Conservation (phyloP, 2,329 filamentous ascomycete genomes). For the Claviceps capensis region DNA sequence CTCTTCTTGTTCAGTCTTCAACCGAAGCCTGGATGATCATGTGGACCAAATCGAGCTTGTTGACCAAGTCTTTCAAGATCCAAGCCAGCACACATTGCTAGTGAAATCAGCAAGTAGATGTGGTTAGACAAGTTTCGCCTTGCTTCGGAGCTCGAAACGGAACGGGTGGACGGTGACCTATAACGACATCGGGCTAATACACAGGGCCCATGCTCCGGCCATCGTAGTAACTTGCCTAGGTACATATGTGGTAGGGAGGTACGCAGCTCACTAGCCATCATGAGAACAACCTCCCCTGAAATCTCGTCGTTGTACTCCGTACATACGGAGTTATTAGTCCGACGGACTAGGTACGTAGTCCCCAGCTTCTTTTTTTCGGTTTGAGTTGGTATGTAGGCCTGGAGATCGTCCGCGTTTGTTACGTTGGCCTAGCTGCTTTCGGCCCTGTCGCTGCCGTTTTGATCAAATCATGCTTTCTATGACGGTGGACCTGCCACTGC, state of each 20-base stretch:
- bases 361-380: not conserved
- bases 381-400: not conserved
- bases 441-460: not conserved
- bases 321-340: not conserved
- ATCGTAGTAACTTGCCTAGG: not conserved
- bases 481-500: not conserved
- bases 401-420: not conserved
- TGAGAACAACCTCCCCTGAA: not conserved
- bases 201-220: not conserved
- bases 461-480: not conserved
- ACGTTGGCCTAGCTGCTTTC: not conserved
- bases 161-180: not conserved
- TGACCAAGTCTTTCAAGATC: not conserved
- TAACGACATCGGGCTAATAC: not conserved
- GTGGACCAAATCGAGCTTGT: not conserved
- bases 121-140: not conserved
- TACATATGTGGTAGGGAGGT: not conserved
- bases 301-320: not conserved
- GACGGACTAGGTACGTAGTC: not conserved
- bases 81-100: not conserved
- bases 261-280: not conserved
- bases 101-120: not conserved
- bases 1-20: not conserved
- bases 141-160: not conserved
- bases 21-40: not conserved